phyloP scores from a whole-genome alignment of 495 filamentous ascomycete genomes.

The Trypethelium eluteriae region DNA sequence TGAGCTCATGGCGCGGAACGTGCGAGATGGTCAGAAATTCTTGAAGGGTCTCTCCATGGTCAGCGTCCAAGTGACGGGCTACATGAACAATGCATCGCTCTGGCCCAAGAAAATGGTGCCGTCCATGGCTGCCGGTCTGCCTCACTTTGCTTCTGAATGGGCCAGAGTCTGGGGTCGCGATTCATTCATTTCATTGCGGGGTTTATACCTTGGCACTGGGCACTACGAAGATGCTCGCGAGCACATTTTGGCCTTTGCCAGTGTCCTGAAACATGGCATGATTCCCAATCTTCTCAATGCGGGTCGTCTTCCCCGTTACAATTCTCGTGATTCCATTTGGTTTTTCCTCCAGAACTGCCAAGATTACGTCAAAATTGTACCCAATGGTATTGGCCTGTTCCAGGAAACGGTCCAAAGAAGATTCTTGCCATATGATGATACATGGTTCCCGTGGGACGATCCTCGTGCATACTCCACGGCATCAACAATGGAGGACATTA shows the following conservation, averaged over 20 bases:
- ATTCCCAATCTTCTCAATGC: constrained; percentile 87
- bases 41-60: constrained; percentile 80
- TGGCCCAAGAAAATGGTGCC: constrained; percentile 79
- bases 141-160: constrained; percentile 92
- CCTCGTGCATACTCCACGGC: constrained; percentile 73
- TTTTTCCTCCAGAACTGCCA: constrained; percentile 94
- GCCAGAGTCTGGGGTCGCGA: constrained; percentile 96
- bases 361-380: constrained; percentile 79
- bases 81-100: constrained; percentile 79
- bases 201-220: constrained; percentile 80
- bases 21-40: constrained; percentile 75
- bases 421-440: constrained; percentile 94
- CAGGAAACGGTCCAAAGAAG: constrained; percentile 70
- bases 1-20: constrained; percentile 65
- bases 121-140: constrained; percentile 84
- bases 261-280: constrained; percentile 97
- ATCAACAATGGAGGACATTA: constrained; percentile 74
- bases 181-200: constrained; percentile 90
- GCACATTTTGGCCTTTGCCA: constrained; percentile 92
- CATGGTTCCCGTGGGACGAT: constrained; percentile 77
- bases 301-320: constrained; percentile 88
- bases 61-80: constrained; percentile 79
- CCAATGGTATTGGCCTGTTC: constrained; percentile 66
- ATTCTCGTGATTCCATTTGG: constrained; percentile 93
- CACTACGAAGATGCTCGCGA: constrained; percentile 81